Evolutionary conservation across 2,329 filamentous ascomycete genomes (phyloP), one percentile per base, ranked within the genome.

Genomic region (Aspergillus candidus): DNA sequence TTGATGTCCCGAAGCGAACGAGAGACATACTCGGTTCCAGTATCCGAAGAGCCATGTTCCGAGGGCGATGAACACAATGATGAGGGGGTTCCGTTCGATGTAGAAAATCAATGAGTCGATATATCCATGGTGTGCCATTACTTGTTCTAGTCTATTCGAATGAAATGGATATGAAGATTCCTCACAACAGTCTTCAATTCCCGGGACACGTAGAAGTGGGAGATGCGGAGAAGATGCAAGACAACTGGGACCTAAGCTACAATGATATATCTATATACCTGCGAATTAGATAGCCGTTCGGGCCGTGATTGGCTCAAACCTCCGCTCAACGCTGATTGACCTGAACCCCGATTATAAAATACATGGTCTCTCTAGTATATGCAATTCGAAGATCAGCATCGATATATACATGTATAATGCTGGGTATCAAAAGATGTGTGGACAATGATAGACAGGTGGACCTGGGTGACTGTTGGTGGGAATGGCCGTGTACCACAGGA

Each of bases 281-380:
- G 18, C 13, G 17, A 13, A 33, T 29, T 22, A 42, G 39, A 41
- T 50, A 48, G 48, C 46, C 32, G 32, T n/a, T 17, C 15, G n/a
- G n/a, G 22, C 15, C 38, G 42, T 44, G 42, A 53, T 54, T 54
- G 48, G 52, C 32, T 38, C 18, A 14, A 3, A 38, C 17, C 10
- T n/a, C 52, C 50, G 50, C 43, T 35, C 33, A 36, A 47, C 41
- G 44, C 46, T 39, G 48, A 53, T 49, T 47, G 50, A 13, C 35
- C 32, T 5, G 43, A 42, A 33, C 8, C n/a, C 52, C 50, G 52
- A 47, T 13, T 29, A 22, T 13, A n/a, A 11, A 12, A 12, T 22
- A 32, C 6, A 39, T 38, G 6, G 22, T 27, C 22, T 27, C 22
- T 27, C 10, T 27, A 27, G 22, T 27, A 27, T 27, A 27, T 27